phyloP scores from a whole-genome alignment of 176 grass and related monocot genomes.

The Oryza officinalis region DNA sequence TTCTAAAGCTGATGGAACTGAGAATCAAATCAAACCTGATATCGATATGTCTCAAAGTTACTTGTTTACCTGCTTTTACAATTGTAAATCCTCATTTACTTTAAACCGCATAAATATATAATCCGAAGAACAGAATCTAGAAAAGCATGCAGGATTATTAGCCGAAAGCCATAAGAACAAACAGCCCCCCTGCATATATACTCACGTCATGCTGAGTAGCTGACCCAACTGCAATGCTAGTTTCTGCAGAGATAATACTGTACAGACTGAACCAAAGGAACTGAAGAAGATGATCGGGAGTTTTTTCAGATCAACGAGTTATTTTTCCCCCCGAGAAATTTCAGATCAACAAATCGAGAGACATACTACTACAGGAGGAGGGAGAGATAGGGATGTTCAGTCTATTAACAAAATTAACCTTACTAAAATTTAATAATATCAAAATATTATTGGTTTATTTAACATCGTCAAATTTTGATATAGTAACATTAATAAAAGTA shows the following conservation, averaged over 20 bases:
- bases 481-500: too few species aligned
- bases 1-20: slow-evolving; percentile 1
- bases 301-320: background rate
- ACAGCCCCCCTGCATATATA: background rate
- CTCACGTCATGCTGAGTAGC: slow-evolving; percentile 11
- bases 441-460: too few species aligned
- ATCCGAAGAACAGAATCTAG: background rate
- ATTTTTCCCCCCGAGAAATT: background rate
- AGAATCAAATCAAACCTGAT: background rate
- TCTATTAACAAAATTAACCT: too few species aligned
- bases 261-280: background rate
- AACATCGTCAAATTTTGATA: too few species aligned
- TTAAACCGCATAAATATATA: background rate
- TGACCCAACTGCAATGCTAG: slow-evolving; percentile 3
- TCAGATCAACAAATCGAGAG: background rate
- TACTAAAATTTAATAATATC: too few species aligned
- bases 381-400: too few species aligned
- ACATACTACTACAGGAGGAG: background rate
- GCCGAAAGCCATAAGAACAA: background rate
- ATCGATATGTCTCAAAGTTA: background rate
- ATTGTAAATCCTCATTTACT: background rate
- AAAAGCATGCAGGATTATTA: background rate
- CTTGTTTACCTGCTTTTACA: background rate
- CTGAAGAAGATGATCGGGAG: too few species aligned
- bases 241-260: too few species aligned